Base-by-base conservation (phyloP, 176 grass and related monocot genomes). In the Oryza officinalis region DNA sequence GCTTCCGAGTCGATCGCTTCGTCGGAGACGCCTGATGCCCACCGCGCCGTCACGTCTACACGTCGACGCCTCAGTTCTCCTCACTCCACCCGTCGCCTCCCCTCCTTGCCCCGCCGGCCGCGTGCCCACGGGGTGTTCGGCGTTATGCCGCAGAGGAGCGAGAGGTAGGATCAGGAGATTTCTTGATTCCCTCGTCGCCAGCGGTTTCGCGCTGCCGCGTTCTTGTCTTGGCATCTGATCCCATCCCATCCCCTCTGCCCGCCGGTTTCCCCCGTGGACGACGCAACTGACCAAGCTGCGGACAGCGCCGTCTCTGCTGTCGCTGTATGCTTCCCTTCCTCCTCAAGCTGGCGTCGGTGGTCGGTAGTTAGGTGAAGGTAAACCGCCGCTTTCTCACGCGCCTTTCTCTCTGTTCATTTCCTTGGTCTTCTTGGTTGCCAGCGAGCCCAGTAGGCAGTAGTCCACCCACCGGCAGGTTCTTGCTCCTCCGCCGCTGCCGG, bases 321-420 rank as follows among this genome's bases (percentile, higher is more conserved):
- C 20, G 22, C 20, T 40, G 28, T 47, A 79, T 74, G 26, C 82
- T 69, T 76, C 4, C 43, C 64, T 64, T 76, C 64, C 23, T 22
- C 32, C 50, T 50, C 77, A 85, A 89, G 83, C 32, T 81, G 82
- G 26, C 59, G 60, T 74, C 38, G 70, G 57, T 35, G 33, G 59
- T 2, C 6, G 18, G 38, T 44, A 22, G 88, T 65, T 89, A 0
- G 83, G 78, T 81, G 31, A 12, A 40, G 64, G 54, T 27, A 84
- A 65, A 65, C 76, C 28, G 54, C 76, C 28, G 68, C 59, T 52
- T 65, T 77, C 84, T 72, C 20, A 49, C 59, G 30, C 65, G 80
- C 74, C 18, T 18, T 78, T 22, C 1, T 30, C 44, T 25, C 61
- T 44, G 9, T 52, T 23, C 60, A 26, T 41, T 50, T 37, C 33